These are phyloP conservation scores for Boletus mariae DNA, from an alignment of 1,284 basidiomycete species.

Conservation along the genomic window DNA sequence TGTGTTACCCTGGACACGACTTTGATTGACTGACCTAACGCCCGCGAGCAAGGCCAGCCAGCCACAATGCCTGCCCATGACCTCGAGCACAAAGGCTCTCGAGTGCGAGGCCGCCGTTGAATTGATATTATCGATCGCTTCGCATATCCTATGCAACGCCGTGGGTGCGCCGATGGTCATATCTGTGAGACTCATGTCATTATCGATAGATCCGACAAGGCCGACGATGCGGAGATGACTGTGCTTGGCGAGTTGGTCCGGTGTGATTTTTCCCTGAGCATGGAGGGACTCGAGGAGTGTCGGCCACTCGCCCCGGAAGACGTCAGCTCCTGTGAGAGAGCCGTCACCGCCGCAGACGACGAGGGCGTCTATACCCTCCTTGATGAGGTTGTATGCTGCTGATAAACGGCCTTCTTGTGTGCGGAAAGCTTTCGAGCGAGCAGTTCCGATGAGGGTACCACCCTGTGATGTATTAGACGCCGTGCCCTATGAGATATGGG, in stretches of 20 bases:
- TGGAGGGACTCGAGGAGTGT: constrained; percentile 70
- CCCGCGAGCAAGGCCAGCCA: constrained; percentile 95
- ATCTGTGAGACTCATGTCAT: constrained; percentile 98
- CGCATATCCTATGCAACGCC: constrained; percentile 94
- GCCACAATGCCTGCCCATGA: constrained; percentile 98
- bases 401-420: constrained; percentile 82
- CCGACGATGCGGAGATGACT: constrained; percentile 93
- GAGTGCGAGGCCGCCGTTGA: constrained; percentile 96
- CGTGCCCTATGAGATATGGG: background rate
- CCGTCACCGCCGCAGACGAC: constrained; percentile 98
- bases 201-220: constrained; percentile 97
- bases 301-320: constrained; percentile 94
- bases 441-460: constrained; percentile 95
- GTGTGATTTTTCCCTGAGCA: constrained; percentile 69
- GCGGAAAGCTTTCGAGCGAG: constrained; percentile 86
- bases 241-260: constrained; percentile 68
- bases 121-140: constrained; percentile 97
- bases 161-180: constrained; percentile 96
- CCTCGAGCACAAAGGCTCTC: constrained; percentile 96
- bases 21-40: constrained; percentile 57
- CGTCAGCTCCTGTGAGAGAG: constrained; percentile 92
- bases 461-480: constrained; percentile 51
- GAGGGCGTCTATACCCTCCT: constrained; percentile 94
- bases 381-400: constrained; percentile 90
- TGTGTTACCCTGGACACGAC: background rate